phyloP scores from a whole-genome alignment of 331 rosid species.

The Arachis monticola region DNA sequence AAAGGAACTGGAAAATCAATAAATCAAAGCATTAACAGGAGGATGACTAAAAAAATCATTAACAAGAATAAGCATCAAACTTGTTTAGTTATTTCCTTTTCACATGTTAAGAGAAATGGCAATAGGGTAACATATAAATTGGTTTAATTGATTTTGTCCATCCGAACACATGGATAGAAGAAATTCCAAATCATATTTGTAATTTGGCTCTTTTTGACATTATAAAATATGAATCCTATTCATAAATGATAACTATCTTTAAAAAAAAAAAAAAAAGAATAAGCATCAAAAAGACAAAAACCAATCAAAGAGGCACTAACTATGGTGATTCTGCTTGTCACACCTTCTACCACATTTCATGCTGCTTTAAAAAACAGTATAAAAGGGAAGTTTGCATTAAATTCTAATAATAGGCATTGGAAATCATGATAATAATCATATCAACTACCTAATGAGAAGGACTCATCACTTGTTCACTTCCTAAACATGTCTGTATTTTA shows the following conservation, averaged over 20 bases:
- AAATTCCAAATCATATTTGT: neutral
- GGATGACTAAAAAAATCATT: too few relatives aligned
- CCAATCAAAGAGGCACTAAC: neutral
- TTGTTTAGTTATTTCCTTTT: too few relatives aligned
- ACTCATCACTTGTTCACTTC: neutral
- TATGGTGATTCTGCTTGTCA: neutral
- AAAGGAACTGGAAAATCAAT: neutral
- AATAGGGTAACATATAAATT: too few relatives aligned
- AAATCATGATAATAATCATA: neutral
- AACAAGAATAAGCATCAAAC: too few relatives aligned
- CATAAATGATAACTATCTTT: too few relatives aligned
- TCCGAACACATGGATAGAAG: too few relatives aligned
- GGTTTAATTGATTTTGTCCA: too few relatives aligned
- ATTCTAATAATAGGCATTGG: neutral
- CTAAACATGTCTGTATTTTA: neutral
- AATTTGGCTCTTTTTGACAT: too few relatives aligned
- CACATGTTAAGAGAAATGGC: too few relatives aligned
- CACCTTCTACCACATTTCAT: neutral
- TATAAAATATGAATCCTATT: too few relatives aligned
- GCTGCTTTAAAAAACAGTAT: constrained; percentile 10
- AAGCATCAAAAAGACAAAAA: neutral
- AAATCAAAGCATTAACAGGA: neutral
- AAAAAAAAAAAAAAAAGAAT: neutral
- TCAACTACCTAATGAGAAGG: neutral
- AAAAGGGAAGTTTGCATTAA: neutral